Percentiles rank a stretch among this genome's conserved stretches.
Conservation (phyloP, 495 filamentous ascomycete species). For the Corynascus novoguineensis region DNA sequence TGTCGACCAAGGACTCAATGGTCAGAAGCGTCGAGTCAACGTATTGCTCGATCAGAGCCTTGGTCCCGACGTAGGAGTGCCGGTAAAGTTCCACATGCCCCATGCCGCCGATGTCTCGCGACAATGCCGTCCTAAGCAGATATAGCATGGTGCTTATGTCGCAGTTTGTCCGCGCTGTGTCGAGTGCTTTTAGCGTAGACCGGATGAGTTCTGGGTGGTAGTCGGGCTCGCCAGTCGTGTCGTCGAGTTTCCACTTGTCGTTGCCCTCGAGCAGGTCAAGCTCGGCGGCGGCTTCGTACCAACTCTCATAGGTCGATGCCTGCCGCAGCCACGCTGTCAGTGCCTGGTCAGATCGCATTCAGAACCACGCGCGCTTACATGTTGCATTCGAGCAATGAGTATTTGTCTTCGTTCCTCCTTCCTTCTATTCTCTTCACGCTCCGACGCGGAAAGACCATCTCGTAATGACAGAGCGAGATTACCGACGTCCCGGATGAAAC, state of each 20-base stretch:
- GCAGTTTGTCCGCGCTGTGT: slow-evolving; percentile 66
- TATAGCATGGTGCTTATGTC: slow-evolving; percentile 71
- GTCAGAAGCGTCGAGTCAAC: slow-evolving; percentile 71
- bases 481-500: slow-evolving; percentile 30
- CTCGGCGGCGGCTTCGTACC: slow-evolving; percentile 64
- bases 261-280: slow-evolving; percentile 77
- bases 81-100: slow-evolving; percentile 75
- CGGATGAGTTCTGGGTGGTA: slow-evolving; percentile 67
- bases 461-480: slow-evolving; percentile 46
- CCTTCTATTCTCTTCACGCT: slow-evolving; percentile 46
- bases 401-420: slow-evolving; percentile 58
- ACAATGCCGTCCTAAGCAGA: slow-evolving; percentile 72
- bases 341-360: neutral
- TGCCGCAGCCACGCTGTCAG: slow-evolving; percentile 23
- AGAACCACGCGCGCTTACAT: slow-evolving; percentile 34
- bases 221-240: slow-evolving; percentile 56
- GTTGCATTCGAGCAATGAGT: slow-evolving; percentile 55
- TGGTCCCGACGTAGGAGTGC: slow-evolving; percentile 81
- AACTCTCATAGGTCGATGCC: slow-evolving; percentile 60
- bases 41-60: slow-evolving; percentile 78
- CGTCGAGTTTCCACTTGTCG: slow-evolving; percentile 70
- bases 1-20: slow-evolving; percentile 62
- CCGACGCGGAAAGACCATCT: slow-evolving; percentile 52
- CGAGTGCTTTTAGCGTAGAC: slow-evolving; percentile 62
- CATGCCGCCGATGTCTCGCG: slow-evolving; percentile 80